Conservation (phyloP, 768 basidiomycete species). For the Russula dissimulans region DNA sequence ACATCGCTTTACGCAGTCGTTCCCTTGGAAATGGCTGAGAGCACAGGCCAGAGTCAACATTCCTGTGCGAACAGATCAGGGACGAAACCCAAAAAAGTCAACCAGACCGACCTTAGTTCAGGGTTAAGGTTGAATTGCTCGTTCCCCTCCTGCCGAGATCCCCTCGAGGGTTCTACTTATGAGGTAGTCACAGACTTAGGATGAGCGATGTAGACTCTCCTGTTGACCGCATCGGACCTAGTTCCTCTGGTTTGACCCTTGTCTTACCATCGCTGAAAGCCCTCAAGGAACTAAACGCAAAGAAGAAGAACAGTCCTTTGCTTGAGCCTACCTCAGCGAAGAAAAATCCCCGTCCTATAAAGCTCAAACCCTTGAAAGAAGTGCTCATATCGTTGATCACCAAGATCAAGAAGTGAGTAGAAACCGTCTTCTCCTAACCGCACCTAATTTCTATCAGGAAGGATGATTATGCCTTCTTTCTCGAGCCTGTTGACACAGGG, state of each 20-base stretch:
- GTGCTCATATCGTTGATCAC: conserved; percentile 55
- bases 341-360: conserved; percentile 46
- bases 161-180: background rate
- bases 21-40: background rate
- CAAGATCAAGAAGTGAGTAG: conserved; percentile 62
- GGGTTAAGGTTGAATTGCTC: background rate
- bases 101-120: background rate
- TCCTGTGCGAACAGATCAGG: background rate
- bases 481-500: conserved; percentile 52
- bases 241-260: conserved; percentile 47
- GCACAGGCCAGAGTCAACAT: too few species aligned
- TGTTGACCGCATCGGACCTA: conserved; percentile 2
- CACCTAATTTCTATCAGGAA: conserved; percentile 39
- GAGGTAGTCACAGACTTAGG: background rate
- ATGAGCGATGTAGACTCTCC: conserved; percentile 4
- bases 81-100: background rate
- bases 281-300: conserved; percentile 46
- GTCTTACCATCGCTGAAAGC: conserved; percentile 59
- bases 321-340: conserved; percentile 21
- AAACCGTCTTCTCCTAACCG: background rate
- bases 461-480: conserved; percentile 80
- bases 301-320: conserved; percentile 34
- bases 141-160: background rate
- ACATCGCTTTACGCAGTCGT: background rate
- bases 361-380: conserved; percentile 73